Percentiles rank a stretch among this genome's conserved stretches.
These are phyloP conservation scores for Dianthus caryophyllus DNA, from an alignment of 148 eudicot genomes.

Conservation along the genomic window DNA sequence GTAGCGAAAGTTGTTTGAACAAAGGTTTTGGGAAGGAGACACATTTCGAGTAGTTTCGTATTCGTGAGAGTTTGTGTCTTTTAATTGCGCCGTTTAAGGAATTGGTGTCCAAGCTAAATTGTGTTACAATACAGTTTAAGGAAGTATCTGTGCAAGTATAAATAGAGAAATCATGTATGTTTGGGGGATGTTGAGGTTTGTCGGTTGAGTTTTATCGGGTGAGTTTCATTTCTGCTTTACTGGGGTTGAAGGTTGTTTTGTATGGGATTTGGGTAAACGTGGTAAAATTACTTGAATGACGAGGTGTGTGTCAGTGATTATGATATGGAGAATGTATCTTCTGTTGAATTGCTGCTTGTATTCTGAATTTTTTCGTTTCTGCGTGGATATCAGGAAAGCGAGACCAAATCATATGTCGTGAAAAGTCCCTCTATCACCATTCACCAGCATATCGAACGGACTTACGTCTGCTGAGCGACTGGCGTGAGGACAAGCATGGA, in stretches of 20 bases:
- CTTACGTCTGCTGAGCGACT: background rate
- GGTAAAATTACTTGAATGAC: background rate
- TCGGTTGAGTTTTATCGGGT: too few relatives aligned
- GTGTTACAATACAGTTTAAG: background rate
- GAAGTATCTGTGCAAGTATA: background rate
- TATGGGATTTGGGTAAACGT: background rate
- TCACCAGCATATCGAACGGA: background rate
- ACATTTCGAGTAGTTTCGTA: background rate
- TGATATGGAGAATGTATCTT: background rate
- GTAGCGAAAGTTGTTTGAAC: background rate
- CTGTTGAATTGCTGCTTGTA: background rate
- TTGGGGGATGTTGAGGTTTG: background rate
- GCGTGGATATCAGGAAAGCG: conserved; percentile 5
- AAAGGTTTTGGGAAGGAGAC: background rate
- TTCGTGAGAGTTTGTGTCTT: background rate
- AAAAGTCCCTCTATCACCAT: background rate
- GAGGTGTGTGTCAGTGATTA: background rate
- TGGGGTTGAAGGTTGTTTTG: background rate
- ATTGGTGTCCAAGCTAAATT: background rate
- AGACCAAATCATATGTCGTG: background rate
- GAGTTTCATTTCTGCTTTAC: background rate
- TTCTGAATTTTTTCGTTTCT: background rate
- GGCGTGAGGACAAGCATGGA: conserved; percentile 20
- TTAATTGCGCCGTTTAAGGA: background rate
- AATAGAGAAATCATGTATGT: too few relatives aligned